Conservation (phyloP, 2,329 filamentous ascomycete species). For the Pseudogymnoascus verrucosus region DNA sequence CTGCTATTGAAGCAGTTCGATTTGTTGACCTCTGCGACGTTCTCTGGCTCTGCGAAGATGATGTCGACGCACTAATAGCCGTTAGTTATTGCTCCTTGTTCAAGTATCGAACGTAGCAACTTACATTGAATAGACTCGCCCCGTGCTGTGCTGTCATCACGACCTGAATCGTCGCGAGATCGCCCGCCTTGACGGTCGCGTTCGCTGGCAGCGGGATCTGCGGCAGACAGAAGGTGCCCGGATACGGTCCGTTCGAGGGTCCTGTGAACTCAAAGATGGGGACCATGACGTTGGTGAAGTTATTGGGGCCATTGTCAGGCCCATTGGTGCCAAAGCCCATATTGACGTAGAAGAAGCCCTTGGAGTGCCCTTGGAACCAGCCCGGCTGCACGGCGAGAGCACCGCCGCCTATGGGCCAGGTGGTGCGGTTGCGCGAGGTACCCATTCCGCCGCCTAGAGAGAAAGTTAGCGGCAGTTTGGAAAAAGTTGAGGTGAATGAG, state of each 20-base stretch:
- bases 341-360: slow-evolving; percentile 83
- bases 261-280: slow-evolving; percentile 75
- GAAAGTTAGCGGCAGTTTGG: slow-evolving; percentile 11
- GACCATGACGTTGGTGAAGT: slow-evolving; percentile 82
- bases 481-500: not conserved
- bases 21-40: slow-evolving; percentile 67
- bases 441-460: slow-evolving; percentile 71
- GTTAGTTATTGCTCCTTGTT: slow-evolving; percentile 9
- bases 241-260: slow-evolving; percentile 75
- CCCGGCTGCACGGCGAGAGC: slow-evolving; percentile 87
- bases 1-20: slow-evolving; percentile 86
- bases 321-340: slow-evolving; percentile 70
- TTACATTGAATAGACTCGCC: slow-evolving; percentile 55
- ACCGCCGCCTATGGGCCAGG: slow-evolving; percentile 82
- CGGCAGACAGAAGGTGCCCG: slow-evolving; percentile 79
- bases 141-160: slow-evolving; percentile 79
- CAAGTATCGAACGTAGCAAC: slow-evolving; percentile 11
- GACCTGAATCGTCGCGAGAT: slow-evolving; percentile 83
- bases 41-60: slow-evolving; percentile 72
- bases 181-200: slow-evolving; percentile 64
- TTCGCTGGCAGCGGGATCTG: slow-evolving; percentile 77
- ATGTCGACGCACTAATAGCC: slow-evolving; percentile 77
- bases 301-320: slow-evolving; percentile 54
- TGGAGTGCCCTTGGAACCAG: slow-evolving; percentile 86
- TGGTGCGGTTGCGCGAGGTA: slow-evolving; percentile 73